Conservation (phyloP, 352 stramenopile species). For the Pythium grandisporangium region DNA sequence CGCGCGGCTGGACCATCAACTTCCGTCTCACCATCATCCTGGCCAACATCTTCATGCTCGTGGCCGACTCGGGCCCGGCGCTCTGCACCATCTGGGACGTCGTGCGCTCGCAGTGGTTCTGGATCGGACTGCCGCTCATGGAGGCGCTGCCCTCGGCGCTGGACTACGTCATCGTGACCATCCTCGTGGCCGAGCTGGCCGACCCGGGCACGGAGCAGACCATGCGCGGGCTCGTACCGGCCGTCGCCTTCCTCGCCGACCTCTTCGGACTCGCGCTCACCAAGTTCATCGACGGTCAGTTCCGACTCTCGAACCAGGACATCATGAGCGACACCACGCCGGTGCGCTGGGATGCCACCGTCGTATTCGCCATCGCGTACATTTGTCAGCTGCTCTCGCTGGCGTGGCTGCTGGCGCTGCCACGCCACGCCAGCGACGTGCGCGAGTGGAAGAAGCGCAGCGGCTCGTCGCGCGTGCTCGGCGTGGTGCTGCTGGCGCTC, state of each 20-base stretch:
- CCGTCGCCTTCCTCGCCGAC: slow-evolving; percentile 30
- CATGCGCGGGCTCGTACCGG: slow-evolving; percentile 32
- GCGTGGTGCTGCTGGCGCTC: slow-evolving; percentile 10
- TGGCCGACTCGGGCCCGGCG: slow-evolving; percentile 27
- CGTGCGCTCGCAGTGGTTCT: slow-evolving; percentile 58
- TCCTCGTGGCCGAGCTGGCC: slow-evolving; percentile 37
- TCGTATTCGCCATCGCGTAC: slow-evolving; percentile 47
- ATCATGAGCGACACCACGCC: slow-evolving; percentile 32
- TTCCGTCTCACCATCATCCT: slow-evolving; percentile 27
- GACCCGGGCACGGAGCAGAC: slow-evolving; percentile 20
- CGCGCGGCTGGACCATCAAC: slow-evolving; percentile 32
- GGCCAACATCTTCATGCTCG: slow-evolving; percentile 17
- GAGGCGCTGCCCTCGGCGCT: slow-evolving; percentile 39
- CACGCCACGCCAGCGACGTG: slow-evolving; percentile 19
- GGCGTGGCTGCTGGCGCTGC: slow-evolving; percentile 32
- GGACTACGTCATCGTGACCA: slow-evolving; percentile 41
- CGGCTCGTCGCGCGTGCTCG: slow-evolving; percentile 14
- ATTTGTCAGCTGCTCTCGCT: slow-evolving; percentile 34
- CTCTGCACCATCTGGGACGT: slow-evolving; percentile 53
- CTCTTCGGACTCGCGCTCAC: slow-evolving; percentile 34
- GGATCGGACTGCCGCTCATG: slow-evolving; percentile 47
- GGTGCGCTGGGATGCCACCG: slow-evolving; percentile 32
- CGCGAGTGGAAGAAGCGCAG: slow-evolving; percentile 18
- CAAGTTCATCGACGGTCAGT: slow-evolving; percentile 52
- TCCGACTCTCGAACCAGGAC: slow-evolving; percentile 35